phyloP scores from a whole-genome alignment of 495 filamentous ascomycete species.

The Bryoglossum gracile region DNA sequence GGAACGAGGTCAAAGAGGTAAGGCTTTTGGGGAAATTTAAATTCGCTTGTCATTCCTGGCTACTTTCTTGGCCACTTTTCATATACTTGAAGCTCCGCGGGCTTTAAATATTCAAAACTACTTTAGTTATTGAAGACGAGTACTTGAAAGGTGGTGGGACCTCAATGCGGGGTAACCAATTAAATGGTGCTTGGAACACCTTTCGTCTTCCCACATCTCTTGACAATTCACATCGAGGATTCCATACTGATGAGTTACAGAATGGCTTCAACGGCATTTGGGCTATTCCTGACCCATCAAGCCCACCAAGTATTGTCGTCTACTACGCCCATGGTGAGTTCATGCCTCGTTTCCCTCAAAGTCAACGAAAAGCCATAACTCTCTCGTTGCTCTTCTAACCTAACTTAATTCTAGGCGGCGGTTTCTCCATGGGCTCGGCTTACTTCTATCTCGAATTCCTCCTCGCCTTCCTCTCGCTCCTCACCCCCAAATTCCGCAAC shows the following conservation, averaged over 20 bases:
- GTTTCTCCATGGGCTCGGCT: constrained; percentile 67
- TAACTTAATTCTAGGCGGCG: constrained; percentile 44
- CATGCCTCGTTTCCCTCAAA: not conserved
- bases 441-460: constrained; percentile 82
- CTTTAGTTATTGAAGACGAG: too few species aligned
- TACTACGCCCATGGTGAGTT: constrained; percentile 65
- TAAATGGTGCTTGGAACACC: too few species aligned
- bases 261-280: constrained; percentile 50
- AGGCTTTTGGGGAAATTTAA: constrained; percentile 8
- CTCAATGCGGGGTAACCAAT: too few species aligned
- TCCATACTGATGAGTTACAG: constrained; percentile 15
- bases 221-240: not conserved
- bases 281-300: constrained; percentile 44
- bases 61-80: too few species aligned
- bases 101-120: too few species aligned
- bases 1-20: constrained; percentile 51
- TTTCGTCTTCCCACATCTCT: not conserved
- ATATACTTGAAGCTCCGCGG: too few species aligned
- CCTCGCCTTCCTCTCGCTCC: constrained; percentile 51
- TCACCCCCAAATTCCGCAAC: constrained; percentile 54
- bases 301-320: constrained; percentile 58
- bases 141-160: too few species aligned
- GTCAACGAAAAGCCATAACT: not conserved
- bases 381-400: not conserved
- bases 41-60: not conserved